Conservation (phyloP, 371 early-diverging fungal genomes). For the Gilbertella persicaria region DNA sequence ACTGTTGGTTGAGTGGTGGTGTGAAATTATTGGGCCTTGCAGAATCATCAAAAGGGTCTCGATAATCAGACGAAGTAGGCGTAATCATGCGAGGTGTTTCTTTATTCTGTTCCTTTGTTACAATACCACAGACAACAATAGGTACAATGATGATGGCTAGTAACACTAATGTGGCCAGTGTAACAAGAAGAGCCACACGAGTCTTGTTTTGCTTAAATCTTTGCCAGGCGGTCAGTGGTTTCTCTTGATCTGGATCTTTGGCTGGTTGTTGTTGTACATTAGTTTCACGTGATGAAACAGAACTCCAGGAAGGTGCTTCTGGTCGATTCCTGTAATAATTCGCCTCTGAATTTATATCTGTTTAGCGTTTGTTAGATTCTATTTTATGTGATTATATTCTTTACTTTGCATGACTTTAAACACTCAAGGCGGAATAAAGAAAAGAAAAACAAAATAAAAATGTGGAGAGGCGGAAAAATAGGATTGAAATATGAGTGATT, state of each 20-base stretch:
- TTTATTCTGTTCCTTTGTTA: not conserved
- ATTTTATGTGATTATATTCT: no score
- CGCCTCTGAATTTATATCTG: not conserved
- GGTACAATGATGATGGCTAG: not conserved
- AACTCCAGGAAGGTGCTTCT: not conserved
- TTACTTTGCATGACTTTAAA: no score
- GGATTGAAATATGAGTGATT: no score
- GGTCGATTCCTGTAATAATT: not conserved
- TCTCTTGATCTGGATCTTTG: not conserved
- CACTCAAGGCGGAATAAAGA: no score
- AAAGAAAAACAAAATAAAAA: no score
- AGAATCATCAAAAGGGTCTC: conserved; percentile 34
- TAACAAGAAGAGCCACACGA: not conserved
- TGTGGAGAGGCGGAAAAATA: no score
- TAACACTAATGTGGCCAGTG: not conserved
- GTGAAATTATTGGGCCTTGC: conserved; percentile 36
- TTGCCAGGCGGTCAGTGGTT: not conserved
- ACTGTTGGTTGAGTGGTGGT: conserved; percentile 53
- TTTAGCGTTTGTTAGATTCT: no score
- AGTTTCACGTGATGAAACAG: not conserved
- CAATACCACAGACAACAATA: not conserved
- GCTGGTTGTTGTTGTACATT: not conserved
- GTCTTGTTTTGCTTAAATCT: not conserved
- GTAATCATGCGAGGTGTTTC: not conserved
- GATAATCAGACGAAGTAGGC: not conserved